Conservation (phyloP, 2,329 filamentous ascomycete species). For the Aspergillus aculeatinus region DNA sequence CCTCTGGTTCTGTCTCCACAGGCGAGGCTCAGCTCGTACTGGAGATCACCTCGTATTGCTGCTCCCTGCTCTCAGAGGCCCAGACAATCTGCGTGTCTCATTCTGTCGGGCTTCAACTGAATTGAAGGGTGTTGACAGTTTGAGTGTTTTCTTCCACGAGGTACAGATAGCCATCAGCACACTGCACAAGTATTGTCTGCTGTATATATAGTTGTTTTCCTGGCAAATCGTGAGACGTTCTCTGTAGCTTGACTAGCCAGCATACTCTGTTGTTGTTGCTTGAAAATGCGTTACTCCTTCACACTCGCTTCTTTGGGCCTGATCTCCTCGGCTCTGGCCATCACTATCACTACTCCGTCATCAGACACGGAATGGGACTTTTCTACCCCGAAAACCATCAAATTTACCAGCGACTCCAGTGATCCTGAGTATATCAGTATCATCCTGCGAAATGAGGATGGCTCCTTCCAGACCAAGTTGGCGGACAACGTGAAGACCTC, state of each 20-base stretch:
- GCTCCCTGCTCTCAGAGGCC: neutral
- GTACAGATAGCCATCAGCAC: neutral
- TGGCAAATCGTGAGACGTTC: neutral
- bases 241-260: neutral
- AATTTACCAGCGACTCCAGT: conserved; percentile 1
- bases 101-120: neutral
- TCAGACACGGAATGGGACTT: conserved; percentile 2
- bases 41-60: conserved; percentile 4
- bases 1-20: neutral
- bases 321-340: conserved; percentile 2
- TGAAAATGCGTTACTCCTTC: neutral
- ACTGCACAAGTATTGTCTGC: neutral
- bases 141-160: neutral
- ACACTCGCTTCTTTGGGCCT: neutral
- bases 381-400: conserved; percentile 4
- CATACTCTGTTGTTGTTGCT: neutral
- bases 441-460: neutral
- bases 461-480: conserved; percentile 6
- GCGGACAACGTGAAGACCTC: conserved; percentile 5
- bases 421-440: conserved; percentile 1
- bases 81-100: neutral
- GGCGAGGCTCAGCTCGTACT: neutral
- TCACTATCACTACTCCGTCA: conserved; percentile 1
- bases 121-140: neutral
- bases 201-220: neutral